Evolutionary conservation across 108 stramenopile genomes (phyloP).

Genomic region (Conticribra weissflogii): DNA sequence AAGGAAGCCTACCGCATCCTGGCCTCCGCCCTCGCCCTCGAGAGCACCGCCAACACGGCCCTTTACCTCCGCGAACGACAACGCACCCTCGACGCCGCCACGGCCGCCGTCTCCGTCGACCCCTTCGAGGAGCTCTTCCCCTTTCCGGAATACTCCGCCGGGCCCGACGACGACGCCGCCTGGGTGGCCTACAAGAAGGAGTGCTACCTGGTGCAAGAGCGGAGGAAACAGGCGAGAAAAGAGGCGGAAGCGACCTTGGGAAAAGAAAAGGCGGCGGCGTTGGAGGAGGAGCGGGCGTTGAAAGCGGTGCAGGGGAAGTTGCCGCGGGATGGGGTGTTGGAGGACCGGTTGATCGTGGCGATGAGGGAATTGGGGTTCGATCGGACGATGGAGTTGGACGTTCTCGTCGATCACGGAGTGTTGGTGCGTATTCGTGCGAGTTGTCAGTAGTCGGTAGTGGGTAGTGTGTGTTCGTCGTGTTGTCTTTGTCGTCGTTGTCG

Average conservation of each 20-base stretch:
- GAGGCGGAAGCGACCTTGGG: neutral
- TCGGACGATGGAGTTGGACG: neutral
- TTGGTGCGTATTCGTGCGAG: neutral
- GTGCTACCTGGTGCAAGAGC: neutral
- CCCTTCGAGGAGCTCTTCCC: neutral
- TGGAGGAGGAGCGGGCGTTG: neutral
- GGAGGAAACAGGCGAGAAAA: neutral
- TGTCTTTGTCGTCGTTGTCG: neutral
- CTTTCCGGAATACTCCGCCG: no score
- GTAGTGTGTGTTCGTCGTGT: neutral
- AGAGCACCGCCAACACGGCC: neutral
- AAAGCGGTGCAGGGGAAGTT: neutral
- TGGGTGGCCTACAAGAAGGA: neutral
- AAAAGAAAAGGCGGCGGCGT: neutral
- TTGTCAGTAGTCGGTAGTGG: neutral
- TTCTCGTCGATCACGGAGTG: neutral
- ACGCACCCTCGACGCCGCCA: neutral
- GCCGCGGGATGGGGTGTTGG: neutral
- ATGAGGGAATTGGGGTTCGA: neutral
- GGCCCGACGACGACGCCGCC: neutral
- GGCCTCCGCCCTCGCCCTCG: neutral
- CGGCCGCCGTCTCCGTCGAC: neutral
- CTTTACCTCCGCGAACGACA: neutral
- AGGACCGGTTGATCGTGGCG: neutral
- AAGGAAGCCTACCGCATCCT: neutral